Evolutionary conservation across 129 eudicot species (phyloP), one percentile per base, ranked within the genome.

Genomic region (Saposhnikovia divaricata): DNA sequence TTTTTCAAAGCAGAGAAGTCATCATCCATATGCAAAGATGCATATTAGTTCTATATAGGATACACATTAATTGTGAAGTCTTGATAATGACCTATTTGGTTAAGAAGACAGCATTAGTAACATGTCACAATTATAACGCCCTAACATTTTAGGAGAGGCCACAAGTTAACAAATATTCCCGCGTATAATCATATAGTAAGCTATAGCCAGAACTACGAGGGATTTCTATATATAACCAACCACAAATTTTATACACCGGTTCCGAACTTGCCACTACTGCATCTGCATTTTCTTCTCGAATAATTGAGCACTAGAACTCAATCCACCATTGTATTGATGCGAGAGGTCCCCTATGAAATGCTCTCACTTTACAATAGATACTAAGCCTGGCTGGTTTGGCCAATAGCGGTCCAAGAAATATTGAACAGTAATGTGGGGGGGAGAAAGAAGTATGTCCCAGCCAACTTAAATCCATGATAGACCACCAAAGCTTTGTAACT

Each of bases 211-310:
- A 70, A 38, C 9, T 70, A 4, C 13, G 27, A 70, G 42, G 45
- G 45, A 69, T 37, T 18, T 69, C 74, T 38, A 31, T 72, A 38
- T 40, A 72, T n/a, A 19, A 69, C 25, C 37, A 40, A 68, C 43
- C 21, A 43, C 61, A 55, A 77, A 28, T 37, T 48, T 53, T 53
- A 18, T 40, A 27, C 37, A 61, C 1, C 37, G 2, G 25, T n/a
- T 61, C 70, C 5, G 4, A 61, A 19, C 47, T 61, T 61, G 55
- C 23, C 25, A 16, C 42, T 27, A 45, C 70, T 71, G 63, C 25
- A 48, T 81, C 69, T 8, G 25, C 66, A 19, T 5, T 57, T 34
- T 21, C 80, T 79, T 44, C 81, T 78, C 77, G 38, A 38, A 38
- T 15, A 37, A 70, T 37, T 71, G 75, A 71, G 47, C 75, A 71